Conservation (phyloP, 495 filamentous ascomycete genomes). For the Podospora australis region DNA sequence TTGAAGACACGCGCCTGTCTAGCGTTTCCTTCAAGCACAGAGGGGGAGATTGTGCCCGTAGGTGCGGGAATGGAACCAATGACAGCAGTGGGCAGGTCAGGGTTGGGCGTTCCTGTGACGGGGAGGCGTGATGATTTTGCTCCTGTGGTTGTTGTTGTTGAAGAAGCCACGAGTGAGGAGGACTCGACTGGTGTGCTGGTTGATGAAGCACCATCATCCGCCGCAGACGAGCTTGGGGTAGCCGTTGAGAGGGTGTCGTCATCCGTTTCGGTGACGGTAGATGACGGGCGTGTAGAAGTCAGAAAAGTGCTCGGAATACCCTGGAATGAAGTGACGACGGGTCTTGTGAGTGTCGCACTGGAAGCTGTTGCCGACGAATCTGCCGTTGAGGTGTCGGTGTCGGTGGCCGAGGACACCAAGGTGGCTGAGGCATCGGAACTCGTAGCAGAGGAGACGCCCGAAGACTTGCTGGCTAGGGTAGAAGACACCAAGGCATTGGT, state of each 20-base stretch:
- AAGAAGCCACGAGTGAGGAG: no score
- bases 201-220: no score
- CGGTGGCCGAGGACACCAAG: neutral
- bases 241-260: neutral
- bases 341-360: neutral
- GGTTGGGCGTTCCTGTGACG: constrained; percentile 23
- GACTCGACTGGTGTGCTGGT: no score
- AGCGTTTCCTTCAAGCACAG: constrained; percentile 31
- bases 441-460: neutral
- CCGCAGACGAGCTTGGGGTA: neutral
- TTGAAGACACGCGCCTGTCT: constrained; percentile 34
- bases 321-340: no score
- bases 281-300: neutral
- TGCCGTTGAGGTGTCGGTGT: neutral
- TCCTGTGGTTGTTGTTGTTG: no score
- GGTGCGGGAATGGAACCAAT: constrained; percentile 28
- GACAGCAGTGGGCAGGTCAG: constrained; percentile 31
- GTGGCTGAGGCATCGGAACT: no score
- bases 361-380: neutral
- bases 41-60: constrained; percentile 29
- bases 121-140: no score
- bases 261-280: neutral
- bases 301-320: neutral
- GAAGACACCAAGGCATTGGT: neutral
- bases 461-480: neutral